phyloP scores from a whole-genome alignment of 331 rosid genomes.

The Malus hybrid region DNA sequence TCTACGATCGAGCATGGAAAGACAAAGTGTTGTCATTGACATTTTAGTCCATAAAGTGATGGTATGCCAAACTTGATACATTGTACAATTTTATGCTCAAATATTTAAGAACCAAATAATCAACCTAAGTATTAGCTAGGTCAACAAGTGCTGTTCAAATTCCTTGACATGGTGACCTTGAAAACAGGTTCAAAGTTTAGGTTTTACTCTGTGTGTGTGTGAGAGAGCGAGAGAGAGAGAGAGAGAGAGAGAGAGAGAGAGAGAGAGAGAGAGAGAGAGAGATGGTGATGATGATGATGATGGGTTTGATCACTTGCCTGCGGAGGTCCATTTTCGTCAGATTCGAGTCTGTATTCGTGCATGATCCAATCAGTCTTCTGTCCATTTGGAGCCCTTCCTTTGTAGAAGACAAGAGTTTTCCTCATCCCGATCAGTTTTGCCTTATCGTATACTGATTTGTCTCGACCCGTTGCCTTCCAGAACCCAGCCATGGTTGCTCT shows the following conservation, averaged over 20 bases:
- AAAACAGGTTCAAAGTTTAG: not conserved
- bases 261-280: too few species aligned
- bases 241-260: too few species aligned
- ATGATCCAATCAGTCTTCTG: slow-evolving; percentile 95
- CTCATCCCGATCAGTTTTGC: slow-evolving; percentile 86
- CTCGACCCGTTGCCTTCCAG: slow-evolving; percentile 98
- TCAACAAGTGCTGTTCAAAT: not conserved
- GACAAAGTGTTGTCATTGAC: not conserved
- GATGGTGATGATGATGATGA: not conserved
- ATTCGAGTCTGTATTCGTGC: slow-evolving; percentile 91
- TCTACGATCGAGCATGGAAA: not conserved
- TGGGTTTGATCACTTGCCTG: slow-evolving; percentile 49
- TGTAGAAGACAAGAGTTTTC: slow-evolving; percentile 92
- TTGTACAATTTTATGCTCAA: too few species aligned
- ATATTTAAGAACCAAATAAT: too few species aligned
- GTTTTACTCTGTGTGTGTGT: not conserved
- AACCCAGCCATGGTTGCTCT: slow-evolving; percentile 93
- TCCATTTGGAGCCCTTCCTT: slow-evolving; percentile 96
- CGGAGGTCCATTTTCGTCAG: slow-evolving; percentile 74
- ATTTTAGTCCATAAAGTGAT: not conserved
- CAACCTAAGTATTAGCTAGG: not conserved
- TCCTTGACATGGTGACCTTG: not conserved
- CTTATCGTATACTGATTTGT: slow-evolving; percentile 79
- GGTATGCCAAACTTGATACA: not conserved
- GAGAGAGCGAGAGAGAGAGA: too few species aligned